Evolutionary conservation across 805 yeast genomes (phyloP).

Genomic region (Danielozyma ontarioensis): DNA sequence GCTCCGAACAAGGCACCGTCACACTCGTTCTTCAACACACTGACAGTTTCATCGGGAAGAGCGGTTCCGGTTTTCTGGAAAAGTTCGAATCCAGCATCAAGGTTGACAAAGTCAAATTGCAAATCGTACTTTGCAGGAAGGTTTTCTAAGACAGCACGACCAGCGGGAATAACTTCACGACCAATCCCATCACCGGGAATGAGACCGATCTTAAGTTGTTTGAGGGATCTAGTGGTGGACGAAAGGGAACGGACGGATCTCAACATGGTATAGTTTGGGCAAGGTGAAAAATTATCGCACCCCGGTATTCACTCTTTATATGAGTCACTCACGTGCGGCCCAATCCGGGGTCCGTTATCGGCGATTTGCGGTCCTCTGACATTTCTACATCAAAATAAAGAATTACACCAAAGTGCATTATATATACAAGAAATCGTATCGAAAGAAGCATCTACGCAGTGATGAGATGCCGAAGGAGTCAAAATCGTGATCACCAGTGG

Average conservation of each 20-base stretch:
- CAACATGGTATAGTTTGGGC: neutral
- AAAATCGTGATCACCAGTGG: too few species aligned
- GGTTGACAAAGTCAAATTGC: conserved; percentile 77
- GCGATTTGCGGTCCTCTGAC: too few species aligned
- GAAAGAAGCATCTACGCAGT: too few species aligned
- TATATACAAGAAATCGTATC: too few species aligned
- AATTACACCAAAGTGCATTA: too few species aligned
- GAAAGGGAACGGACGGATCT: conserved; percentile 21
- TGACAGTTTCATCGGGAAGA: conserved; percentile 88
- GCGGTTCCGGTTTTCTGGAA: conserved; percentile 95
- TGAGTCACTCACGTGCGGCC: neutral
- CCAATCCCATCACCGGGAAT: conserved; percentile 99
- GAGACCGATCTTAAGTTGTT: conserved; percentile 48
- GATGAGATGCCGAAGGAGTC: too few species aligned
- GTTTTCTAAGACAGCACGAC: conserved; percentile 78
- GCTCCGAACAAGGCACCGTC: conserved; percentile 99
- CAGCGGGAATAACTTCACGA: conserved; percentile 96
- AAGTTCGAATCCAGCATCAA: conserved; percentile 92
- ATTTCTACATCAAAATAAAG: too few species aligned
- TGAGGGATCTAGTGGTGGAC: conserved; percentile 24
- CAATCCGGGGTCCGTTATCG: too few species aligned
- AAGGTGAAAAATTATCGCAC: too few species aligned
- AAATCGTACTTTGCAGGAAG: conserved; percentile 73
- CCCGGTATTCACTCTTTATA: too few species aligned
- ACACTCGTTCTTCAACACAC: conserved; percentile 69